Conservation (phyloP, 345 rosid species). For the Capsella bursapastoris region DNA sequence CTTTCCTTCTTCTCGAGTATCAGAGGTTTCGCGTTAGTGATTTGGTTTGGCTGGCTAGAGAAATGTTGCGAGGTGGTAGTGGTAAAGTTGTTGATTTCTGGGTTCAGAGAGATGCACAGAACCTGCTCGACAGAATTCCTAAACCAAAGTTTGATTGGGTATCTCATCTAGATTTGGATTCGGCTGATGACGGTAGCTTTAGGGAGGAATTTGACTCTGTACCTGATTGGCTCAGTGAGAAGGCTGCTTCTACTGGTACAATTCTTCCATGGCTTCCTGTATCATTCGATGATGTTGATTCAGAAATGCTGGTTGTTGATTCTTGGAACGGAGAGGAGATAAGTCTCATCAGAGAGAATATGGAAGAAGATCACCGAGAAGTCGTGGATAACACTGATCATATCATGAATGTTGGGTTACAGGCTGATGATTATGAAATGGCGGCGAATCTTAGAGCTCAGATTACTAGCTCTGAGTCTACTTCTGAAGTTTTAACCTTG, state of each 20-base stretch:
- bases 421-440: constrained; percentile 48
- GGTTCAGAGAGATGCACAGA: constrained; percentile 66
- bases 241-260: constrained; percentile 27
- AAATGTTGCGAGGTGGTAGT: constrained; percentile 46
- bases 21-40: constrained; percentile 56
- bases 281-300: constrained; percentile 42
- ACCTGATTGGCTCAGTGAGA: constrained; percentile 62
- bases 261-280: constrained; percentile 78
- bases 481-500: constrained; percentile 49
- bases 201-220: constrained; percentile 54
- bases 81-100: constrained; percentile 55
- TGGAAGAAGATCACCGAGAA: constrained; percentile 40
- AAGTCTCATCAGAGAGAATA: constrained; percentile 47
- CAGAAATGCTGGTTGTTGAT: constrained; percentile 42
- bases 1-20: constrained; percentile 60
- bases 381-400: constrained; percentile 39
- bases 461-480: constrained; percentile 54
- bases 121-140: constrained; percentile 69
- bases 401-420: constrained; percentile 39
- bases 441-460: constrained; percentile 49
- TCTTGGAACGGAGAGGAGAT: constrained; percentile 40
- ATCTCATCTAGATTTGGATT: constrained; percentile 53
- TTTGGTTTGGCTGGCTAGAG: constrained; percentile 56
- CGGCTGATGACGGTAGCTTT: constrained; percentile 38
- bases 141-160: constrained; percentile 48